Percentiles rank a stretch among this genome's conserved stretches.
Conservation (phyloP, 306 rosid genomes). For the Citrullus mucosospermus region DNA sequence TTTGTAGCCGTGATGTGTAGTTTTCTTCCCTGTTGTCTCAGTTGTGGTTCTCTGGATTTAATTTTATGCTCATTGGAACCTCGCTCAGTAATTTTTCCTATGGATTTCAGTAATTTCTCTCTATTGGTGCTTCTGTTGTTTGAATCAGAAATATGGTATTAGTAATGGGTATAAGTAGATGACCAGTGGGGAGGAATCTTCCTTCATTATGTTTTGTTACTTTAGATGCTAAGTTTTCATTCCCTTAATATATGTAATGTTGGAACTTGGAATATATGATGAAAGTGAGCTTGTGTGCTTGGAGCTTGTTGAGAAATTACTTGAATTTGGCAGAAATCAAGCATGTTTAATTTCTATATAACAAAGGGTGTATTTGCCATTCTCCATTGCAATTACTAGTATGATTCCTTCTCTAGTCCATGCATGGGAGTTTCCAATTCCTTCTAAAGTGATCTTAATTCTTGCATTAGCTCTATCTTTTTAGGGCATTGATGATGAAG, state of each 20-base stretch:
- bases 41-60: too few relatives aligned
- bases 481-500: slow-evolving; percentile 30
- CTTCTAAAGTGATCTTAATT: background rate
- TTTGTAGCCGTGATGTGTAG: too few relatives aligned
- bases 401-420: background rate
- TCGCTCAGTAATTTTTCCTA: too few relatives aligned
- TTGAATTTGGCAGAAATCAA: background rate
- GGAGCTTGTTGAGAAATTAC: background rate
- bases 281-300: background rate
- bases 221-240: background rate
- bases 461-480: slow-evolving; percentile 10
- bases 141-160: too few relatives aligned
- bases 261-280: background rate
- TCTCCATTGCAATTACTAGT: background rate
- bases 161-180: too few relatives aligned
- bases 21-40: too few relatives aligned
- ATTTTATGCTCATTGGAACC: too few relatives aligned
- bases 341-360: background rate
- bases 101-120: too few relatives aligned
- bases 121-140: too few relatives aligned
- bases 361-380: background rate
- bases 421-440: background rate
- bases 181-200: too few relatives aligned
- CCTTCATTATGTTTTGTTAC: too few relatives aligned
- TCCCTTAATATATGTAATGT: background rate